Conservation (phyloP, 805 yeast species). For the Wickerhamiella kazuoi region DNA sequence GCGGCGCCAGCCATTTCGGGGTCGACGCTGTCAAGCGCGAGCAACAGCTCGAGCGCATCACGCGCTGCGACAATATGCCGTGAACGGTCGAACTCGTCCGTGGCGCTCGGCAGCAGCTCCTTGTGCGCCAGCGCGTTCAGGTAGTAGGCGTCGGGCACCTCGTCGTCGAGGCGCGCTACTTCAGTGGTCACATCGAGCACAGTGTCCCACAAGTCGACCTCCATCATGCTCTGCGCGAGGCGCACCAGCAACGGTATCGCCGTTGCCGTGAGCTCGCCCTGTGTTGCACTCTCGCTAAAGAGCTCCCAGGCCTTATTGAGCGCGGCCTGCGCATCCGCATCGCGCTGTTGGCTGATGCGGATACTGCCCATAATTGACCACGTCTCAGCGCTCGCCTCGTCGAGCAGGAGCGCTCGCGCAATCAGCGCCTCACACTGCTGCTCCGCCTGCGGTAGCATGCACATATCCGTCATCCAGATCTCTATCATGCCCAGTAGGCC, state of each 20-base stretch:
- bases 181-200: slow-evolving; percentile 48
- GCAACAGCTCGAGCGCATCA: slow-evolving; percentile 25
- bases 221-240: slow-evolving; percentile 58
- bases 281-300: slow-evolving; percentile 29
- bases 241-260: slow-evolving; percentile 57
- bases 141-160: slow-evolving; percentile 64
- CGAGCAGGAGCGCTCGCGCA: slow-evolving; percentile 39
- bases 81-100: slow-evolving; percentile 7
- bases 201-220: slow-evolving; percentile 51
- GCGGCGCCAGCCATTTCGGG: slow-evolving; percentile 43
- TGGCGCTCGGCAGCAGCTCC: slow-evolving; percentile 1
- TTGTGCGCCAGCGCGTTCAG: slow-evolving; percentile 61
- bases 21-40: slow-evolving; percentile 36
- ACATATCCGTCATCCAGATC: slow-evolving; percentile 86
- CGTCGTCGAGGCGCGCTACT: slow-evolving; percentile 67
- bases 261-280: slow-evolving; percentile 22
- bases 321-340: slow-evolving; percentile 55
- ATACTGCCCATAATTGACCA: slow-evolving; percentile 73
- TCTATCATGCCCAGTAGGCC: slow-evolving; percentile 78
- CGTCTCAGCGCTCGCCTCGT: slow-evolving; percentile 48
- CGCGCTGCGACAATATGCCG: slow-evolving; percentile 26
- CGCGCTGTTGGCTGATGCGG: slow-evolving; percentile 68
- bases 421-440: slow-evolving; percentile 55
- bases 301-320: slow-evolving; percentile 54
- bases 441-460: slow-evolving; percentile 89